Conservation (phyloP, 2,329 filamentous ascomycete genomes). For the Colletotrichum zoysiae region DNA sequence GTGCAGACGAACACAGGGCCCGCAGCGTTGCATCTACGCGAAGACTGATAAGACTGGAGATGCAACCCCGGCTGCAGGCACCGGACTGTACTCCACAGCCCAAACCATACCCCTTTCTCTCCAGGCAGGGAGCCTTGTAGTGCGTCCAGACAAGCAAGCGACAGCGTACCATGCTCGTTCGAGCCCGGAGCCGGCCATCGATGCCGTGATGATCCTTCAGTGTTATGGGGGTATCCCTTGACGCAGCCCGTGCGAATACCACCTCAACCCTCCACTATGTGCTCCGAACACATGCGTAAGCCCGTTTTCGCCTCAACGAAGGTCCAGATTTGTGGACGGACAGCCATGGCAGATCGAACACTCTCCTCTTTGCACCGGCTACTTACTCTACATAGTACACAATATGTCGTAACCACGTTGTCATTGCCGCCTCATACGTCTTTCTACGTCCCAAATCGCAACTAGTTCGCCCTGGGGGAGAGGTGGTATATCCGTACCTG, state of each 20-base stretch:
- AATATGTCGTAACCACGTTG: conserved; percentile 8
- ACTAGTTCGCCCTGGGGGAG: not conserved
- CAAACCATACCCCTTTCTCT: conserved; percentile 28
- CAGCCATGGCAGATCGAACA: not conserved
- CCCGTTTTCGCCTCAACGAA: not conserved
- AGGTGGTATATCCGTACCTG: not conserved
- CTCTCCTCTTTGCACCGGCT: not conserved
- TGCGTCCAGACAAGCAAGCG: not conserved
- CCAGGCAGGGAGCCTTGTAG: not conserved
- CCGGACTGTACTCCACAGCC: conserved; percentile 19
- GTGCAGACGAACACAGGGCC: not conserved
- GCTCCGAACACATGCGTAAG: not conserved
- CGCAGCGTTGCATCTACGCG: not conserved
- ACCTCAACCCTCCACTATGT: conserved; percentile 11
- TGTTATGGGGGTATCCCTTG: not conserved
- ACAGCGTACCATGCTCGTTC: not conserved
- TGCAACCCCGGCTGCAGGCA: not conserved
- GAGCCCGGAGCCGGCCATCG: not conserved
- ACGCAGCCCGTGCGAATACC: conserved; percentile 35
- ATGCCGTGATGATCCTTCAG: conserved; percentile 16
- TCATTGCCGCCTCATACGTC: conserved; percentile 1
- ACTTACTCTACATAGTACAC: no score
- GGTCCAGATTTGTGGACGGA: not conserved
- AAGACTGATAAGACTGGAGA: conserved; percentile 7
- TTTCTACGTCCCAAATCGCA: not conserved